Conservation (phyloP, 2,329 filamentous ascomycete species). For the Nigrospora oryzae region DNA sequence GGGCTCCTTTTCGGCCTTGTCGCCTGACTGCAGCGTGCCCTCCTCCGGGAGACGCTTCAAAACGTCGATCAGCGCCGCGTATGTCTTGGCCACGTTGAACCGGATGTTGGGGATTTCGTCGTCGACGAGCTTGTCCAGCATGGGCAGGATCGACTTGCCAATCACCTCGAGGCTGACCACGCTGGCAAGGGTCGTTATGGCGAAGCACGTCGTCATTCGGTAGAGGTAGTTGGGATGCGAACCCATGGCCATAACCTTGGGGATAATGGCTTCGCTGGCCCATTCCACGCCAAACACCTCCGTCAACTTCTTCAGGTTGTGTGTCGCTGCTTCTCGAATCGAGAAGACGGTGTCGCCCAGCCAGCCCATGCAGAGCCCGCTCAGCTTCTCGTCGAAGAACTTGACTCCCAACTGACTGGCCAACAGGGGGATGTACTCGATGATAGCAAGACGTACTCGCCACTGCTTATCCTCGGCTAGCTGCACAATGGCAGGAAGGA, state of each 20-base stretch:
- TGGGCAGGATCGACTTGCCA: constrained; percentile 84
- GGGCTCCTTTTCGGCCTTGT: constrained; percentile 60
- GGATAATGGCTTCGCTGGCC: constrained; percentile 94
- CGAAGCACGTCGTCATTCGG: constrained; percentile 99
- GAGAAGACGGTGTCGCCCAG: constrained; percentile 97
- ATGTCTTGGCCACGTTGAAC: constrained; percentile 99
- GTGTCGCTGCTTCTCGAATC: constrained; percentile 92
- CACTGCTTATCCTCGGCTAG: constrained; percentile 98
- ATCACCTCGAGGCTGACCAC: constrained; percentile 93
- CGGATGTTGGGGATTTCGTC: constrained; percentile 98
- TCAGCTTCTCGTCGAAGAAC: constrained; percentile 98
- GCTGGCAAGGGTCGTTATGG: constrained; percentile 91
- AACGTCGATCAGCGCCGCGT: constrained; percentile 81
- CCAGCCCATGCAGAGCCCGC: constrained; percentile 95
- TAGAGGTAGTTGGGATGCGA: constrained; percentile 98
- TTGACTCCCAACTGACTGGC: constrained; percentile 92
- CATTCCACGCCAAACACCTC: constrained; percentile 98
- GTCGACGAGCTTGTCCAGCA: constrained; percentile 86
- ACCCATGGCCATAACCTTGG: constrained; percentile 98
- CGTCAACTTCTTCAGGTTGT: constrained; percentile 96
- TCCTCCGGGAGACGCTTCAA: constrained; percentile 83
- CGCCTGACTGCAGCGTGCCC: constrained; percentile 75
- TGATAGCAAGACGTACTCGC: constrained; percentile 95
- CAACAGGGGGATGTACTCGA: constrained; percentile 96
- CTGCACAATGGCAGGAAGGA: constrained; percentile 94